phyloP scores from a whole-genome alignment of 2,329 filamentous ascomycete genomes.

The Fusarium burgessii region DNA sequence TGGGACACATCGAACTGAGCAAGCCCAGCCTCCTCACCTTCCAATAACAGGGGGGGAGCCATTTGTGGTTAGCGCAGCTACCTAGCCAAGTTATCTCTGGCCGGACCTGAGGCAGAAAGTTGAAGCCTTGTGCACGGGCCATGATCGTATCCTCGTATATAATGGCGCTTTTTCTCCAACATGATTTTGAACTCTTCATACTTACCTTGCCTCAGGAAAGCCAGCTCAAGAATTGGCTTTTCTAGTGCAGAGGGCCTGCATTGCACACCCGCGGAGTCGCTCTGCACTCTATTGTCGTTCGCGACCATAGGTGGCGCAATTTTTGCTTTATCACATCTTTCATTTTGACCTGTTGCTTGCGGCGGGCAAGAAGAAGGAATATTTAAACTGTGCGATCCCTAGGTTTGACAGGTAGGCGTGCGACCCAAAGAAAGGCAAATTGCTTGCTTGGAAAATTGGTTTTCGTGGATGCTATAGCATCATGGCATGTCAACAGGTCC shows the following conservation, averaged over 20 bases:
- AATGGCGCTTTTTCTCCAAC: slow-evolving; percentile 21
- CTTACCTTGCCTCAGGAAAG: slow-evolving; percentile 63
- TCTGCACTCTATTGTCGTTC: slow-evolving; percentile 64
- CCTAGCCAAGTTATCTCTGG: slow-evolving; percentile 41
- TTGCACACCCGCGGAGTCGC: slow-evolving; percentile 65
- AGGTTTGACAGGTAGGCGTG: too few relatives aligned
- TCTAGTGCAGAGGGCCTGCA: slow-evolving; percentile 63
- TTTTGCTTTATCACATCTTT: slow-evolving; percentile 63
- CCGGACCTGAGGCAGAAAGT: slow-evolving; percentile 62
- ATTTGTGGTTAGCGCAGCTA: neutral
- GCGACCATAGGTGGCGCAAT: slow-evolving; percentile 66
- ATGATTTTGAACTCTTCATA: slow-evolving; percentile 58
- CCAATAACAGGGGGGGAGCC: neutral
- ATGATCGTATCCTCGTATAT: slow-evolving; percentile 48
- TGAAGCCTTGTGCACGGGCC: slow-evolving; percentile 53
- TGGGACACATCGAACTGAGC: slow-evolving; percentile 7
- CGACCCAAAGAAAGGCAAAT: too few relatives aligned
- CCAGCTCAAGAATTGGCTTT: slow-evolving; percentile 60
- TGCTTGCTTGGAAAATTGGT: too few relatives aligned
- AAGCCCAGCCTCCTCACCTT: slow-evolving; percentile 8
- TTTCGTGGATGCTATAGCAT: neutral
- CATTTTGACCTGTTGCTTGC: slow-evolving; percentile 56
- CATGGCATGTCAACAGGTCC: neutral
- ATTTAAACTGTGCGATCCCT: too few relatives aligned
- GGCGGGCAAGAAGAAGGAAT: slow-evolving; percentile 58